Evolutionary conservation across 495 filamentous ascomycete genomes (phyloP).

Genomic region (Talaromyces nanjingensis): DNA sequence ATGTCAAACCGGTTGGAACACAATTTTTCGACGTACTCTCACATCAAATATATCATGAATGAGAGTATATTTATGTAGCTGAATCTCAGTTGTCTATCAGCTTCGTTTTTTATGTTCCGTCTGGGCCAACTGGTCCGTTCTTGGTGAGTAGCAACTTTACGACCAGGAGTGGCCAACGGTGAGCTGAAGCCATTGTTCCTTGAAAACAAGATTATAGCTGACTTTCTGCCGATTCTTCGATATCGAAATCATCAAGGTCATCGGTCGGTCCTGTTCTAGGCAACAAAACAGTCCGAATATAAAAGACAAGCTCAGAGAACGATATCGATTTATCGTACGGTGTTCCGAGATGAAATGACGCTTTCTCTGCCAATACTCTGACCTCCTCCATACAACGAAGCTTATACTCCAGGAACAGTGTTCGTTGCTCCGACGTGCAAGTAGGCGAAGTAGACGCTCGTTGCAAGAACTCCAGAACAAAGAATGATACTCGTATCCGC

Average conservation of each 20-base stretch:
- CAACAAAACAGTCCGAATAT: neutral
- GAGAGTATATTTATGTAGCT: neutral
- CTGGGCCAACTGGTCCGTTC: neutral
- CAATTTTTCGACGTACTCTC: neutral
- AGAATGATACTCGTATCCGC: neutral
- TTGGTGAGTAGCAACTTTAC: neutral
- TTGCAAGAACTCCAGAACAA: neutral
- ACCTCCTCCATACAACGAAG: conserved; percentile 1
- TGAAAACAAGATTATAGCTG: neutral
- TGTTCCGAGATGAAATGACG: neutral
- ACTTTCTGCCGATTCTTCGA: neutral
- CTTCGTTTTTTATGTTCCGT: neutral
- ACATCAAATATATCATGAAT: neutral
- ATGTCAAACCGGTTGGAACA: neutral
- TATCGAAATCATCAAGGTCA: neutral
- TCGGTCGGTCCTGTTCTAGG: neutral
- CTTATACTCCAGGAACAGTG: neutral
- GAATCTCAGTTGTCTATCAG: neutral
- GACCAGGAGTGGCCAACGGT: neutral
- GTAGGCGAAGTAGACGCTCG: neutral
- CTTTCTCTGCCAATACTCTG: neutral
- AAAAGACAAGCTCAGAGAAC: neutral
- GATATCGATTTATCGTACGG: neutral
- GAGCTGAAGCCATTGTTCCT: neutral
- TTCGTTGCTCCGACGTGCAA: neutral